phyloP scores from a whole-genome alignment of 2,329 filamentous ascomycete species.

The Aspergillus sp. region DNA sequence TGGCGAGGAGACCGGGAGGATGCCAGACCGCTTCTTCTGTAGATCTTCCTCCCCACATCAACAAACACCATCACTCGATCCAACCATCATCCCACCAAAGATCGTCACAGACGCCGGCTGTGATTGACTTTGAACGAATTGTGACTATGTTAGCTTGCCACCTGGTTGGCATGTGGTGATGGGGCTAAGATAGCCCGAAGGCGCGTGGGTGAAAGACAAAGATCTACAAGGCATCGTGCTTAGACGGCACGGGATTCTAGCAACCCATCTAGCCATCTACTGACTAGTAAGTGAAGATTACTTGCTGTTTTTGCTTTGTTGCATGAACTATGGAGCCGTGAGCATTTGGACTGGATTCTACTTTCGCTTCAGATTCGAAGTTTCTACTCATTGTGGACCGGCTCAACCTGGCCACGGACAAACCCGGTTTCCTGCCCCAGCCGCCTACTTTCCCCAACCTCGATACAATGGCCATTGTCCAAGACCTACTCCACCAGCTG shows the following conservation, averaged over 20 bases:
- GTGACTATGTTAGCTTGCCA: neutral
- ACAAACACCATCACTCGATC: slow-evolving; percentile 2
- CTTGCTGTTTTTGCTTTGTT: neutral
- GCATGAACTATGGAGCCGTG: slow-evolving; percentile 5
- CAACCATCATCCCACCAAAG: neutral
- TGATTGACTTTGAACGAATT: neutral
- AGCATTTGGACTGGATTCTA: neutral
- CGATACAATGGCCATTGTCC: neutral
- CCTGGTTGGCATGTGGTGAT: slow-evolving; percentile 7
- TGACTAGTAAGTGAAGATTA: neutral
- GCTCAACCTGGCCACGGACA: neutral
- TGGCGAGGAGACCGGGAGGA: neutral
- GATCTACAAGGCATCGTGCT: neutral
- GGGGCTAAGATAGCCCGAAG: neutral
- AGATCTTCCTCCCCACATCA: slow-evolving; percentile 7
- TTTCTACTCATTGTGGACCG: neutral
- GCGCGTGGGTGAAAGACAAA: neutral
- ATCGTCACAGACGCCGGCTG: slow-evolving; percentile 2
- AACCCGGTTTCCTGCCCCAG: neutral
- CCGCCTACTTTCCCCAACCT: neutral
- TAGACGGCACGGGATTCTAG: neutral
- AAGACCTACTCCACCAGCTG: slow-evolving; percentile 15
- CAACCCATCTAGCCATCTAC: neutral
- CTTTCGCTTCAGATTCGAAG: slow-evolving; percentile 1
- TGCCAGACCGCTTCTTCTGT: slow-evolving; percentile 9